Conservation (phyloP, 1,284 basidiomycete species). For the Melampsora americana region DNA sequence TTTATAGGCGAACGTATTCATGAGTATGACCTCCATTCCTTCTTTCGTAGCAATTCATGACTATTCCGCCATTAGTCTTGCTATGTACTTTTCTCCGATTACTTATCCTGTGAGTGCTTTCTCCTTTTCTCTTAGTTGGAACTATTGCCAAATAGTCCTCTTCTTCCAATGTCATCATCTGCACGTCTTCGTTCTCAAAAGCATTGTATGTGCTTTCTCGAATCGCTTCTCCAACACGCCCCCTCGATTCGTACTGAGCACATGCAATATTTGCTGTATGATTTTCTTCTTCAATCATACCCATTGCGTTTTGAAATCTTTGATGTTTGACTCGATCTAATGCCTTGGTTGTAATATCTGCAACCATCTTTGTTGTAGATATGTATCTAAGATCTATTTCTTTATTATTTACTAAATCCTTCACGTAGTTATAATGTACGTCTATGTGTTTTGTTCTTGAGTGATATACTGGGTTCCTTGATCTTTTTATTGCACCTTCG, state of each 20-base stretch:
- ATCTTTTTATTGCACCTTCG: constrained; percentile 17
- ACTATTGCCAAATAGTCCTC: too few relatives aligned
- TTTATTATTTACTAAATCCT: constrained; percentile 28
- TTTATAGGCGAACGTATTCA: too few relatives aligned
- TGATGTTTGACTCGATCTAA: constrained; percentile 36
- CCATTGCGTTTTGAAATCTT: constrained; percentile 22
- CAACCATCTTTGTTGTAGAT: constrained; percentile 22
- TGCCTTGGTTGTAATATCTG: constrained; percentile 32
- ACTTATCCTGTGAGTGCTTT: too few relatives aligned
- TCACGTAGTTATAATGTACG: constrained; percentile 18
- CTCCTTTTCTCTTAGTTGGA: too few relatives aligned
- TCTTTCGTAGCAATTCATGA: too few relatives aligned
- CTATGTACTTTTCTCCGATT: too few relatives aligned
- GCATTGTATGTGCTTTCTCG: too few relatives aligned
- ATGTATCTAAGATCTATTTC: constrained; percentile 16
- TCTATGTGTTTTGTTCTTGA: constrained; percentile 37
- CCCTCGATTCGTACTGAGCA: neutral
- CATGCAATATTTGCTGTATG: neutral
- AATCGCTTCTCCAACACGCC: too few relatives aligned
- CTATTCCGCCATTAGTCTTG: too few relatives aligned
- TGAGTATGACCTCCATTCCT: too few relatives aligned
- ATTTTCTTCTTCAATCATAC: neutral
- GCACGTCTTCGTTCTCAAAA: too few relatives aligned
- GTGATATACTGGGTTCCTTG: constrained; percentile 34
- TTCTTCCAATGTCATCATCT: too few relatives aligned